Conservation (phyloP, 2,329 filamentous ascomycete species). For the Paraphoma sp. region DNA sequence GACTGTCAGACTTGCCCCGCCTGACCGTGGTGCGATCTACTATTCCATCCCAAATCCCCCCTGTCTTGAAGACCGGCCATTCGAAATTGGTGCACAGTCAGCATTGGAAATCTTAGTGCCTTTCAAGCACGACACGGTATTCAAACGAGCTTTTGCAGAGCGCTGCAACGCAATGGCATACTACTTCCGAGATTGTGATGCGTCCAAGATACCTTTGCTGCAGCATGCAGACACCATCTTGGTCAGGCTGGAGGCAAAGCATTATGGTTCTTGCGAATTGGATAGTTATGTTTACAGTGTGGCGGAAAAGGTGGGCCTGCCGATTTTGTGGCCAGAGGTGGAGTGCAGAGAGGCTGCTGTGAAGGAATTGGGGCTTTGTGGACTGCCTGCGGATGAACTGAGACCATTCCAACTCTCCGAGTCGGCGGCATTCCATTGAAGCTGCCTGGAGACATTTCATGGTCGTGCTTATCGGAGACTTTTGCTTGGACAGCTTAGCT, state of each 20-base stretch:
- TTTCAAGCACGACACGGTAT: conserved; percentile 10
- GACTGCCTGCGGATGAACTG: neutral
- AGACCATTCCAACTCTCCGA: neutral
- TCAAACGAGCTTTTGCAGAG: conserved; percentile 1
- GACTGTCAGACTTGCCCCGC: neutral
- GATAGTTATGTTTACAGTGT: conserved; percentile 14
- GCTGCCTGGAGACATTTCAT: neutral
- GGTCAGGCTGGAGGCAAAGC: conserved; percentile 17
- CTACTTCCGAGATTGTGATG: neutral
- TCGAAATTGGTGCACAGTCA: conserved; percentile 17
- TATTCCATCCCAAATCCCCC: neutral
- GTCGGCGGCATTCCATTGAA: neutral
- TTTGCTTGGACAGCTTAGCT: neutral
- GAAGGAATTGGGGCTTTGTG: neutral
- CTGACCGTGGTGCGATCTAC: neutral
- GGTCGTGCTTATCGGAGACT: neutral
- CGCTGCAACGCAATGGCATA: neutral
- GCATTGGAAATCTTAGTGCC: conserved; percentile 10
- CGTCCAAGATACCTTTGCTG: neutral
- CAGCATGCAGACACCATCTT: conserved; percentile 1
- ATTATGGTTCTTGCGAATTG: conserved; percentile 4
- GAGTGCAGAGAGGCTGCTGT: neutral
- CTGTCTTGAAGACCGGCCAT: neutral
- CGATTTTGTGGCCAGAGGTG: conserved; percentile 5
- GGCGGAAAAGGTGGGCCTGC: conserved; percentile 5